These are phyloP conservation scores for Dactylis glomerata DNA, from an alignment of 176 grass and related monocot species.

Conservation along the genomic window DNA sequence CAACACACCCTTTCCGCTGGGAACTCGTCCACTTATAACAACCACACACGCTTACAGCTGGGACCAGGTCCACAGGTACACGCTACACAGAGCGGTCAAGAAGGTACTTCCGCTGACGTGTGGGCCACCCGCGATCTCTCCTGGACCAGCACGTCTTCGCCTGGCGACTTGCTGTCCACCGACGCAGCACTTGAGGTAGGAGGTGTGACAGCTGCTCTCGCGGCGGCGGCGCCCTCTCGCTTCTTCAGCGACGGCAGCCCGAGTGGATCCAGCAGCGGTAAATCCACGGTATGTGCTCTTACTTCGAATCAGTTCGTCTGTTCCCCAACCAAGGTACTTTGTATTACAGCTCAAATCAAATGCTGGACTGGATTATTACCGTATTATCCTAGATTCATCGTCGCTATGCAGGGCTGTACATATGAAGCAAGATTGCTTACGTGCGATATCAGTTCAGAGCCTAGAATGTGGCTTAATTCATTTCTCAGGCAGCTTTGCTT, in stretches of 20 bases:
- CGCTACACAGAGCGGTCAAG: no score
- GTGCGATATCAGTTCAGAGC: background rate
- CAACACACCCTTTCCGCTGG: no score
- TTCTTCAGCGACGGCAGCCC: background rate
- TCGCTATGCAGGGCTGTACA: background rate
- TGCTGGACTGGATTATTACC: background rate
- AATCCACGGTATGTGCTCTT: background rate
- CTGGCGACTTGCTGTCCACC: no score
- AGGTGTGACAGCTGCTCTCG: no score
- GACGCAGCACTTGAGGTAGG: no score
- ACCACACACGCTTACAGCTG: no score
- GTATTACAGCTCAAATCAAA: background rate
- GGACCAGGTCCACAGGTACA: no score
- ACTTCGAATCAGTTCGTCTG: background rate
- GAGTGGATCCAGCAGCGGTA: background rate
- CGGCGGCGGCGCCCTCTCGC: background rate
- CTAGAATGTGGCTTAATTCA: background rate
- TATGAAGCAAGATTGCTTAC: background rate
- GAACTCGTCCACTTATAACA: no score
- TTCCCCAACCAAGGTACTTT: background rate
- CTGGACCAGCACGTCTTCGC: no score
- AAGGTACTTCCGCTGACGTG: no score
- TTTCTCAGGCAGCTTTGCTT: background rate
- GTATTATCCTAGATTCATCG: background rate
- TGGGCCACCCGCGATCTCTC: no score